These are phyloP conservation scores for Tylopilus vinaceipallidus DNA, from an alignment of 768 basidiomycete genomes.

Conservation along the genomic window DNA sequence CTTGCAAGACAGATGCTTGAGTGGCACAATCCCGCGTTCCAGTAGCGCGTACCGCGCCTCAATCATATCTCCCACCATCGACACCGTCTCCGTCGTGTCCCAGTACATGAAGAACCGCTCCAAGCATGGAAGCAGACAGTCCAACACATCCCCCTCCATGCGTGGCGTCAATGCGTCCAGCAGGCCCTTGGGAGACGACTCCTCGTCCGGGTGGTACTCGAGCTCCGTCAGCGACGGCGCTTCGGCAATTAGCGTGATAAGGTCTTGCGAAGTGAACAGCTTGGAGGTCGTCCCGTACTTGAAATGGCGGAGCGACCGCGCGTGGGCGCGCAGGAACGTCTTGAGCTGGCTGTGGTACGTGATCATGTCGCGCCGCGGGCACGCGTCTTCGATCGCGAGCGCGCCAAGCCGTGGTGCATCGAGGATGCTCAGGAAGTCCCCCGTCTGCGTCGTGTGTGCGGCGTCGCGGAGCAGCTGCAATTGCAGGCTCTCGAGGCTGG, in stretches of 20 bases:
- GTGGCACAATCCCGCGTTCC: conserved; percentile 9
- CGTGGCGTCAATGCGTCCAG: conserved; percentile 25
- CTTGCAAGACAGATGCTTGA: conserved; percentile 23
- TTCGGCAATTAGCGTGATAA: conserved; percentile 16
- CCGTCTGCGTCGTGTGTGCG: conserved; percentile 16
- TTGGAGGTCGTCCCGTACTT: conserved; percentile 20
- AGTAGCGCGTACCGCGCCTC: conserved; percentile 19
- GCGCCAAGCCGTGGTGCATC: conserved; percentile 15
- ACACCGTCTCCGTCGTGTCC: conserved; percentile 26
- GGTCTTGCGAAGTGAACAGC: conserved; percentile 15
- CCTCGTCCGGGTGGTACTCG: conserved; percentile 25
- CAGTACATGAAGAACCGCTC: conserved; percentile 22
- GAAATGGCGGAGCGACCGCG: conserved; percentile 10
- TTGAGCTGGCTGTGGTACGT: conserved; percentile 15
- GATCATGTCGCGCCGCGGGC: conserved; percentile 12
- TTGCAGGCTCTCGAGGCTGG: conserved; percentile 17
- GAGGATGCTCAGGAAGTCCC: conserved; percentile 14
- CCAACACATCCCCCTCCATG: neutral
- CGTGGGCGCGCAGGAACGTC: conserved; percentile 14
- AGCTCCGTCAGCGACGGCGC: conserved; percentile 19
- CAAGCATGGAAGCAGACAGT: conserved; percentile 19
- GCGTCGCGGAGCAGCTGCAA: conserved; percentile 19
- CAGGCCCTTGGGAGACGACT: conserved; percentile 15
- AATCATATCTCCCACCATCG: conserved; percentile 25
- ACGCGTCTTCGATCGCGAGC: conserved; percentile 19